A percentile compares a stretch with the other conserved stretches of the same genome.
Conservation (phyloP, 2,329 filamentous ascomycete genomes). For the Aureobasidium pullulans region DNA sequence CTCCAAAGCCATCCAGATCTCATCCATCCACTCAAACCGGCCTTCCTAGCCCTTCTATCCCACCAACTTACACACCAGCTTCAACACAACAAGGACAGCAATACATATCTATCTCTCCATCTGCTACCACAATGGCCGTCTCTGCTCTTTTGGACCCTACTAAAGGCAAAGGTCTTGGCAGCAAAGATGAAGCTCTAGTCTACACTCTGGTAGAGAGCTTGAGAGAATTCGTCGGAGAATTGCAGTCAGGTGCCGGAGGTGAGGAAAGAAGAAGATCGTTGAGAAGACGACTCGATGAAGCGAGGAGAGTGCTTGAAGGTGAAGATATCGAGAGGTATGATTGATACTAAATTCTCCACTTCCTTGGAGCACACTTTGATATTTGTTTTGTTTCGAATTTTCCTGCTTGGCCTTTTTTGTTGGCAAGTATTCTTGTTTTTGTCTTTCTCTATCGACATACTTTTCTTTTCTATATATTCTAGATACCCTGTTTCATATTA, state of each 20-base stretch:
- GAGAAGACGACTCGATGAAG: conserved; percentile 66
- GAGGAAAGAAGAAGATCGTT: conserved; percentile 55
- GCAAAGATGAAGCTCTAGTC: conserved; percentile 49
- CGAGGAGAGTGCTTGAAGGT: conserved; percentile 63
- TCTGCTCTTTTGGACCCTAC: conserved; percentile 34
- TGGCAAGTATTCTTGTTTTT: too few species aligned
- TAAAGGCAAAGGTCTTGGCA: conserved; percentile 31
- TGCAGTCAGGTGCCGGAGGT: conserved; percentile 43
- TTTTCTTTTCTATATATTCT: too few species aligned
- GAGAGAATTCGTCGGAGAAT: conserved; percentile 44
- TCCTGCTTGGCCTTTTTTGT: too few species aligned
- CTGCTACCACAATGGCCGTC: conserved; percentile 28
- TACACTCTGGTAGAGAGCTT: conserved; percentile 46
- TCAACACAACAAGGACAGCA: conserved; percentile 2
- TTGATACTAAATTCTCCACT: too few species aligned
- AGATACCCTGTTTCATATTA: too few species aligned
- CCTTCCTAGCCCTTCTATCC: not conserved
- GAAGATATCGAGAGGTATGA: not conserved
- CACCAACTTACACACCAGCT: not conserved
- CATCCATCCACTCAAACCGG: not conserved
- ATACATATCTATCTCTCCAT: conserved; percentile 25
- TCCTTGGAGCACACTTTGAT: too few species aligned
- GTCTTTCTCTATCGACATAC: too few species aligned
- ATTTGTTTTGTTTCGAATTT: too few species aligned
- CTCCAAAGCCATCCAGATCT: not conserved